Evolutionary conservation across 1,139 yeast genomes (phyloP), one percentile per base, ranked within the genome.

Genomic region (Hanseniaspora gamundiae): DNA sequence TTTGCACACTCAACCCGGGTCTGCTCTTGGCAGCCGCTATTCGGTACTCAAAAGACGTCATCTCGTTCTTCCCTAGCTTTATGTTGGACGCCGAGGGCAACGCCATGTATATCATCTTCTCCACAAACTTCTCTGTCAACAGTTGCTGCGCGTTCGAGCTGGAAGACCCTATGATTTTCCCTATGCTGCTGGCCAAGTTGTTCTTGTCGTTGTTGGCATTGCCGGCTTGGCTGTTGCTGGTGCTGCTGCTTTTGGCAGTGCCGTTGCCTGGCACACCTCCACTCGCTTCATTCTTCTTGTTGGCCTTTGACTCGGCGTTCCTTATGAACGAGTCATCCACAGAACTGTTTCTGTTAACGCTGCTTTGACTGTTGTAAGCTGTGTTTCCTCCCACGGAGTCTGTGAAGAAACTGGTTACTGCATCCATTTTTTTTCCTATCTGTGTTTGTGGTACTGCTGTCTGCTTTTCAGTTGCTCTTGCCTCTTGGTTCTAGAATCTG

Each of bases 41-140:
- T 47, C 93, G 60, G 19, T 69, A 71, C 39, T 70, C 66, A 10
- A 75, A 61, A 7, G 59, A 41, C 1, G 42, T 17, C 21, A 44
- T 33, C 17, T 43, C 45, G 20, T 38, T 43, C 2, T 42, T 52
- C 11, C 52, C 57, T 16, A 58, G 68, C 3, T 62, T 60, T 24
- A 58, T 48, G 42, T 68, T 67, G 3, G 76, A 66, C 13, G 80
- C 69, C 4, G 81, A 70, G 0, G 94, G 93, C 30, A 84, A 65
- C 4, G 87, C 78, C 78, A 83, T 76, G 26, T 75, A 67, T 2
- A 84, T 66, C 35, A 83, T 66, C 53, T 76, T 73, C 54, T 84
- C 94, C 52, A 84, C 71, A 43, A 85, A 61, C 48, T 78, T 79
- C 53, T 85, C 94, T 0, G 83, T 71, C 58, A 78, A 60, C 47